Percentiles rank a stretch among this genome's conserved stretches.
These are phyloP conservation scores for Nemania sp. DNA, from an alignment of 2,329 filamentous ascomycete species.

Conservation along the genomic window DNA sequence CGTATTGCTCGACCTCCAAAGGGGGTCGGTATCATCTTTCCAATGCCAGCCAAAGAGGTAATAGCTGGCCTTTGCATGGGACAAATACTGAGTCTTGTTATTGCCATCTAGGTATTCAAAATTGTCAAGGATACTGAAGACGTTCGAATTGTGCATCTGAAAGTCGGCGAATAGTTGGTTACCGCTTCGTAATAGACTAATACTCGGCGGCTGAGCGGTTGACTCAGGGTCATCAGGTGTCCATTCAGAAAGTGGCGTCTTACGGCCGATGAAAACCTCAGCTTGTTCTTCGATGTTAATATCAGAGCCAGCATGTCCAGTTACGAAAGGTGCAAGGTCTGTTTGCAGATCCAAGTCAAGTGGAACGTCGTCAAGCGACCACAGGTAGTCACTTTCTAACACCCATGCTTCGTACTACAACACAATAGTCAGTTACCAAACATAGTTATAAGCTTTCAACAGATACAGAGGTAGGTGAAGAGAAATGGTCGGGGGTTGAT, in stretches of 20 bases:
- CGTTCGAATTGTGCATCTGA: slow-evolving; percentile 46
- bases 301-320: background rate
- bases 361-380: slow-evolving; percentile 39
- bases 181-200: slow-evolving; percentile 29
- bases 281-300: slow-evolving; percentile 37
- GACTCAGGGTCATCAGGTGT: slow-evolving; percentile 23
- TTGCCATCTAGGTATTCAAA: slow-evolving; percentile 37
- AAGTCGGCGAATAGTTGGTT: slow-evolving; percentile 43
- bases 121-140: slow-evolving; percentile 47
- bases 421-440: background rate
- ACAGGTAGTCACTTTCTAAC: slow-evolving; percentile 44
- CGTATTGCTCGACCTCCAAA: background rate
- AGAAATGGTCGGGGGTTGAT: no score
- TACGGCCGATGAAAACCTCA: slow-evolving; percentile 47
- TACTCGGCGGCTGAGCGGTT: slow-evolving; percentile 34
- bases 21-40: background rate
- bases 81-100: slow-evolving; percentile 28
- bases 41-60: slow-evolving; percentile 47
- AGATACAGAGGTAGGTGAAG: no score
- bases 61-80: slow-evolving; percentile 41
- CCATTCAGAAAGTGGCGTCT: slow-evolving; percentile 21
- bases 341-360: slow-evolving; percentile 42
- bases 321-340: slow-evolving; percentile 46
- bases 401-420: slow-evolving; percentile 41
- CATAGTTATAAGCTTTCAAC: no score